Percentiles rank a stretch among this genome's conserved stretches.
Conservation (phyloP, 495 filamentous ascomycete species). For the Neurospora sublineolata region DNA sequence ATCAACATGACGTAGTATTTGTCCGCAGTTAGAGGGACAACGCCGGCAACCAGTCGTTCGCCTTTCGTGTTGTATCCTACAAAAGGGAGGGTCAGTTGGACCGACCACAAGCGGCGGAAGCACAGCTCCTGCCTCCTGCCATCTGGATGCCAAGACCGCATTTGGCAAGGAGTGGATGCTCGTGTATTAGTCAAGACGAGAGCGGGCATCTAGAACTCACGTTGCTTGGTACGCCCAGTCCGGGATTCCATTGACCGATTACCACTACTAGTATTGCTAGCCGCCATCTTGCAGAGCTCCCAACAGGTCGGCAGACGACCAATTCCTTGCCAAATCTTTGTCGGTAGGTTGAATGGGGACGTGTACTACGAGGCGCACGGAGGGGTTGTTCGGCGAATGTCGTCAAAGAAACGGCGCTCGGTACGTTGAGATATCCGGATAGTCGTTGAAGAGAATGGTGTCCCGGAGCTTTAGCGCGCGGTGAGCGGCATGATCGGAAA, state of each 20-base stretch:
- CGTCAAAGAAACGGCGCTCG: background rate
- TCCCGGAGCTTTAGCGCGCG: background rate
- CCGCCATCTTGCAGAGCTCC: constrained; percentile 33
- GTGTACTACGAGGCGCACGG: background rate
- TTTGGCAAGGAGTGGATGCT: background rate
- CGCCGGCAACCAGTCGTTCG: constrained; percentile 88
- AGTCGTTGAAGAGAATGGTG: background rate
- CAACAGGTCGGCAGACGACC: background rate
- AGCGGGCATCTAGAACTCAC: constrained; percentile 43
- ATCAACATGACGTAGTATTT: constrained; percentile 79
- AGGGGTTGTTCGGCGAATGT: background rate
- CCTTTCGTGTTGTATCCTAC: constrained; percentile 84
- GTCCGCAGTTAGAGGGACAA: constrained; percentile 60
- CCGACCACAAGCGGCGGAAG: constrained; percentile 3
- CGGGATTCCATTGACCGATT: constrained; percentile 67
- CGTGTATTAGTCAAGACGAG: constrained; percentile 16
- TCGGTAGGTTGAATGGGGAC: background rate
- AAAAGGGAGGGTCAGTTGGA: constrained; percentile 27
- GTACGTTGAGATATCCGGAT: background rate
- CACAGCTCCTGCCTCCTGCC: background rate
- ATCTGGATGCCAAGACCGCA: background rate
- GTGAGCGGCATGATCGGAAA: background rate
- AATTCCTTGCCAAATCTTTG: background rate
- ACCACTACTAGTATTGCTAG: constrained; percentile 26
- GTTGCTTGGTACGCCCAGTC: constrained; percentile 63